phyloP scores from a whole-genome alignment of 2,329 filamentous ascomycete genomes.

The Nemania sp. region DNA sequence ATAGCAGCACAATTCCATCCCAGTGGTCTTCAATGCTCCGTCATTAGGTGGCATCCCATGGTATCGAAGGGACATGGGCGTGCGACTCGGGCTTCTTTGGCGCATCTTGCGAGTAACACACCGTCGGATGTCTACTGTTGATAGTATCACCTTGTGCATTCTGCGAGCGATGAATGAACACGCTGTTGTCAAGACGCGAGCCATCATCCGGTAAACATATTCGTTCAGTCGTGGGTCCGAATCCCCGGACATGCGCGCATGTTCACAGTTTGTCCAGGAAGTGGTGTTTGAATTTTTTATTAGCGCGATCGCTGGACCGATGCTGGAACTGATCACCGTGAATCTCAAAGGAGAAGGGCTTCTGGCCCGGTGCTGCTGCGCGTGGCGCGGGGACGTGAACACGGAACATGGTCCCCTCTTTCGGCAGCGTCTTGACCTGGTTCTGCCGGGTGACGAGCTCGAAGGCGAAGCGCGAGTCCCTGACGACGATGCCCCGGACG shows the following conservation, averaged over 20 bases:
- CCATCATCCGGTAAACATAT: background rate
- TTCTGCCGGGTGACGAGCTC: slow-evolving; percentile 77
- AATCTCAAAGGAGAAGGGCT: slow-evolving; percentile 76
- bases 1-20: background rate
- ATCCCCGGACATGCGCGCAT: background rate
- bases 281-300: slow-evolving; percentile 88
- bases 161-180: background rate
- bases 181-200: background rate
- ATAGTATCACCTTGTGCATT: background rate
- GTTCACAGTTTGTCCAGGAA: slow-evolving; percentile 71
- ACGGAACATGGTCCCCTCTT: slow-evolving; percentile 85
- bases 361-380: slow-evolving; percentile 12
- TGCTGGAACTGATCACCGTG: slow-evolving; percentile 86
- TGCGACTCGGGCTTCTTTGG: background rate
- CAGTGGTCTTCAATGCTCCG: too few species aligned
- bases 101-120: background rate
- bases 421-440: slow-evolving; percentile 78
- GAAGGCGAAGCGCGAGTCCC: slow-evolving; percentile 85
- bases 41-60: background rate
- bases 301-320: slow-evolving; percentile 81
- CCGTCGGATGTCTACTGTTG: background rate
- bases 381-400: slow-evolving; percentile 64
- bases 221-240: too few species aligned
- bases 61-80: too few species aligned
- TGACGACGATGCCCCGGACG: slow-evolving; percentile 81